A percentile compares a stretch with the other conserved stretches of the same genome.
phyloP scores from a whole-genome alignment of 2,329 filamentous ascomycete genomes.

The Diaporthe sp. region DNA sequence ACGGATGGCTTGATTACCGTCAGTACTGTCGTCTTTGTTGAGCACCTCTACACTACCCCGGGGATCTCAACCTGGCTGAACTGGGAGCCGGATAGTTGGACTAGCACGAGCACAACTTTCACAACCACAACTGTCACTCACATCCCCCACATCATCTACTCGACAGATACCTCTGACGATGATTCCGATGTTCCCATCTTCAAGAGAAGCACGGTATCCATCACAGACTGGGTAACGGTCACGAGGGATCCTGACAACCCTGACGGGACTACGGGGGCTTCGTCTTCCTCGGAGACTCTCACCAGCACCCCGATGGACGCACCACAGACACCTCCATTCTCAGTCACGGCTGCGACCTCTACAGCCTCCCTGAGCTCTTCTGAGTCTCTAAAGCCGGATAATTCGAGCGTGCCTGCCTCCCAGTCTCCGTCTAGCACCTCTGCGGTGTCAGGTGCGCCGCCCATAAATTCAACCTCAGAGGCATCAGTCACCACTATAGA shows the following conservation, averaged over 20 bases:
- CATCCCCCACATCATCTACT: neutral
- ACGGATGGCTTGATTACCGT: neutral
- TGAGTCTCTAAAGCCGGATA: neutral
- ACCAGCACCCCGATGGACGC: conserved; percentile 6
- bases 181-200: neutral
- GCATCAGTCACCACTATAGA: neutral
- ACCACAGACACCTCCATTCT: conserved; percentile 9
- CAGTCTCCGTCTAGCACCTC: neutral
- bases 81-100: neutral
- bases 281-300: neutral
- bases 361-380: neutral
- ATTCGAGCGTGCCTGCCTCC: neutral
- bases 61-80: conserved; percentile 3
- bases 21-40: conserved; percentile 15
- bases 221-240: conserved; percentile 22
- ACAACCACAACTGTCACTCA: conserved; percentile 14
- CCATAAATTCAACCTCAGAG: neutral
- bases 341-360: neutral
- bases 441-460: conserved; percentile 14
- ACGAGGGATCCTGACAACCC: conserved; percentile 2
- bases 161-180: neutral
- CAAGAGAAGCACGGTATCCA: conserved; percentile 8
- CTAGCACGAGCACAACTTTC: neutral
- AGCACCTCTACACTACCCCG: conserved; percentile 6
- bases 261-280: neutral